Base-by-base conservation (phyloP, 345 rosid species). In the rapeseed (Brassica napus) region DNA sequence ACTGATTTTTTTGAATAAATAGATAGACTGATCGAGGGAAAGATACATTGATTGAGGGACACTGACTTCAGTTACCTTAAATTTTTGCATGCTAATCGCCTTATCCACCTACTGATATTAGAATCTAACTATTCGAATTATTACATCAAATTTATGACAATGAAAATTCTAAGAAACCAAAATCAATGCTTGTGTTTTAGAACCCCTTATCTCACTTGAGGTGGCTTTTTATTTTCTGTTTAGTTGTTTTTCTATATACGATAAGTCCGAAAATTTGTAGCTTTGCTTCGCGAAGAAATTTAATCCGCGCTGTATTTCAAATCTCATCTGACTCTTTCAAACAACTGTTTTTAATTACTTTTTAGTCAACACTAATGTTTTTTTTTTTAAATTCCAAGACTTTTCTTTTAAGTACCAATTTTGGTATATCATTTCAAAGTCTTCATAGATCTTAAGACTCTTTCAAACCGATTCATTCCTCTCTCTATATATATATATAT, bases 281-380 rank as follows among this genome's bases (percentile, higher is more conserved):
- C 4, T 61, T 28, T 49, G 23, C 18, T 14, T 30, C 8, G 11
- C 71, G 14, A 24, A n/a, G 32, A 68, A 39, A 42, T 9, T 21
- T 60, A 35, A 5, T 59, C 14, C 1, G 31, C 15, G 34, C 5
- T 14, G 34, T 60, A 54, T 16, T 5, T 16, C 23, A 15, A 54
- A n/a, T 28, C 47, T 39, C 23, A 18, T 42, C 15, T 44, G 76
- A 77, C 76, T 71, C 58, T 32, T 62, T 77, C 76, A 77, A 71
- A 63, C 66, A 24, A 24, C 2, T 63, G 24, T 6, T 15, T 63
- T 47, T 52, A 0, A 12, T 1, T 31, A 21, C 0, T 10, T 26
- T 11, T 60, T n/a, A 62, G 44, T 71, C 76, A 77, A 35, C n/a
- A 35, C 11, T 31, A 24, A 34, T 35, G 14, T 15, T 3, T 39